A percentile compares a stretch with the other conserved stretches of the same genome.
Conservation (phyloP, 139 green algal species). For the Desmodesmus armatus region DNA sequence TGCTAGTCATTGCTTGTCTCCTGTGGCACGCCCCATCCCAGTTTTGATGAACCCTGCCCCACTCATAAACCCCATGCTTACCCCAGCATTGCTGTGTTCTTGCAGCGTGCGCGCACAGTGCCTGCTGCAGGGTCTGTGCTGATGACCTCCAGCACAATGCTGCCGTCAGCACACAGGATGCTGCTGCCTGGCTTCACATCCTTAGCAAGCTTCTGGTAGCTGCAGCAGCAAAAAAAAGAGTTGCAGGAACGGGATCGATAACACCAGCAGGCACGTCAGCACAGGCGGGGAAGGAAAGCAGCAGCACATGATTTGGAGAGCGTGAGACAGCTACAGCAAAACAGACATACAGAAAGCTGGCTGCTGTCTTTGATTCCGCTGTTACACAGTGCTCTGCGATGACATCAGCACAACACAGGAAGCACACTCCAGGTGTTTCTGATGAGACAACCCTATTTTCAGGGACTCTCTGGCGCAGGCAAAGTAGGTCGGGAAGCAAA, state of each 20-base stretch:
- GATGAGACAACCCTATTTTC: too few species aligned
- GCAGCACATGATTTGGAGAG: background rate
- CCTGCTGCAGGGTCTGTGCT: slow-evolving; percentile 78
- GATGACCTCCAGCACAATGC: slow-evolving; percentile 95
- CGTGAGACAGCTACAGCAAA: background rate
- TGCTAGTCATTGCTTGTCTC: too few species aligned
- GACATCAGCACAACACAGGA: too few species aligned
- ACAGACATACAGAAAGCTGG: background rate
- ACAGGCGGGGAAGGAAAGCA: background rate
- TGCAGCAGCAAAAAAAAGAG: slow-evolving; percentile 45
- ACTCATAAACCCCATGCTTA: too few species aligned
- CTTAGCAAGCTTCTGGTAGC: slow-evolving; percentile 89
- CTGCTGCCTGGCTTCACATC: slow-evolving; percentile 89
- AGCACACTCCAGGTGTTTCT: too few species aligned
- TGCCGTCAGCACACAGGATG: slow-evolving; percentile 96
- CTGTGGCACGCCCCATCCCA: too few species aligned
- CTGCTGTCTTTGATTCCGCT: too few species aligned
- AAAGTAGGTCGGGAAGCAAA: too few species aligned
- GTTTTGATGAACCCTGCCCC: background rate
- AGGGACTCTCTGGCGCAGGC: too few species aligned
- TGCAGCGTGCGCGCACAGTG: slow-evolving; percentile 80
- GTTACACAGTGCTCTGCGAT: too few species aligned
- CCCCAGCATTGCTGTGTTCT: slow-evolving; percentile 97
- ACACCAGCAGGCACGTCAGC: background rate
- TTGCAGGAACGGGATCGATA: background rate